Base-by-base conservation (phyloP, 116 monocot species). In the Phalaenopsis hybrid region DNA sequence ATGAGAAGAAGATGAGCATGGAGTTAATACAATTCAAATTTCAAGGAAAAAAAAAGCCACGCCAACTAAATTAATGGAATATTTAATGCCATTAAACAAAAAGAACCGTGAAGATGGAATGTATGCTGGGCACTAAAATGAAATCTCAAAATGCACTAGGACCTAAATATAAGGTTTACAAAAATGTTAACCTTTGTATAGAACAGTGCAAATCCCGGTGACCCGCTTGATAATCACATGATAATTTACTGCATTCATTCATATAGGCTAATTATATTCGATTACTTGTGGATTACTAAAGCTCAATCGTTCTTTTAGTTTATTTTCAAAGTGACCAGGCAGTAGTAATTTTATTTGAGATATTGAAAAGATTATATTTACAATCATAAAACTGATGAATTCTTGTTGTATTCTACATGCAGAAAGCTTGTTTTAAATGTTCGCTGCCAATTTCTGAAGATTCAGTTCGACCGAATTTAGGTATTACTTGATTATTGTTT, bases 351-450 rank as follows among this genome's bases (percentile, higher is more conserved):
- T 31, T 70, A 70, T 70, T 70, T 70, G 70, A 31, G 33, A 70
- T 31, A 34, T 70, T 34, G 70, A 70, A 33, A 70, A 70, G 70
- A 28, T 70, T 4, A 37, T 15, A 78, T 80, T 46, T 18, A 52
- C 80, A 44, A 61, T 76, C 48, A 68, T 16, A 45, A 75, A 52
- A 48, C 28, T 77, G 76, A 48, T 77, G 50, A 51, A 25, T 48
- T 51, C 18, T 79, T 82, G 5, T 61, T 80, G 4, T 79, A 31
- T 37, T 82, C 16, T 67, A 67, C 81, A 33, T 88, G 85, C 85
- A 95, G 95, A 92, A 88, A 89, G 73, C 84, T 81, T 95, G 95
- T 85, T 84, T 75, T 33, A 91, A 85, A 83, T 95, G 95, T 81
- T 79, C 81, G 43, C 85, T 81, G 18, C 87, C 92, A 76, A 45